phyloP scores from a whole-genome alignment of 345 rosid species.

The Gossypium longicalyx region DNA sequence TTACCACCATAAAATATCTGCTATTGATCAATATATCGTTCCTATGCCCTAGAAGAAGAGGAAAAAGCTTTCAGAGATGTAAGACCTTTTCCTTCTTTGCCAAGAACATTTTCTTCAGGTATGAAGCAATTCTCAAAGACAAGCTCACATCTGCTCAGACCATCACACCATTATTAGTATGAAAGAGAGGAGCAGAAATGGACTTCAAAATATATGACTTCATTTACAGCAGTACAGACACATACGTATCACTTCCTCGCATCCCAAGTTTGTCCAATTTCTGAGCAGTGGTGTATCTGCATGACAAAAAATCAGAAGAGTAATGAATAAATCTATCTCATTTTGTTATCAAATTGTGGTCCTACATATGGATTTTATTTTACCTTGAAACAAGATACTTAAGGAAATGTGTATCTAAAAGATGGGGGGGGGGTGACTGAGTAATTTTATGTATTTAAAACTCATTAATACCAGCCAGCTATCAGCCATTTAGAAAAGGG shows the following conservation, averaged over 20 bases:
- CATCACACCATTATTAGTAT: conserved; percentile 29
- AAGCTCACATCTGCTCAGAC: conserved; percentile 79
- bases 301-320: conserved; percentile 16
- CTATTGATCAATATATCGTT: not conserved
- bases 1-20: not conserved
- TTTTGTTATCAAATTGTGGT: not conserved
- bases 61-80: conserved; percentile 21
- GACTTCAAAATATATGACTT: conserved; percentile 17
- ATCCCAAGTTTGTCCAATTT: conserved; percentile 95
- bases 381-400: not conserved
- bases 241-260: conserved; percentile 98
- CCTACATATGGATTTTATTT: not conserved
- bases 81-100: conserved; percentile 84
- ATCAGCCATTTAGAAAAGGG: not conserved
- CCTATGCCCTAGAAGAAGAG: conserved; percentile 5
- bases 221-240: conserved; percentile 21
- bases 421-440: not conserved
- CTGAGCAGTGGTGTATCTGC: conserved; percentile 95
- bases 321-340: not conserved
- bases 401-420: not conserved
- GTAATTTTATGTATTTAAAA: not conserved
- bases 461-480: not conserved
- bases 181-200: conserved; percentile 7
- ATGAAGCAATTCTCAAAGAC: conserved; percentile 89
- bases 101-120: conserved; percentile 85